Conservation (phyloP, 2,329 filamentous ascomycete species). For the Sporothrix curviconia region DNA sequence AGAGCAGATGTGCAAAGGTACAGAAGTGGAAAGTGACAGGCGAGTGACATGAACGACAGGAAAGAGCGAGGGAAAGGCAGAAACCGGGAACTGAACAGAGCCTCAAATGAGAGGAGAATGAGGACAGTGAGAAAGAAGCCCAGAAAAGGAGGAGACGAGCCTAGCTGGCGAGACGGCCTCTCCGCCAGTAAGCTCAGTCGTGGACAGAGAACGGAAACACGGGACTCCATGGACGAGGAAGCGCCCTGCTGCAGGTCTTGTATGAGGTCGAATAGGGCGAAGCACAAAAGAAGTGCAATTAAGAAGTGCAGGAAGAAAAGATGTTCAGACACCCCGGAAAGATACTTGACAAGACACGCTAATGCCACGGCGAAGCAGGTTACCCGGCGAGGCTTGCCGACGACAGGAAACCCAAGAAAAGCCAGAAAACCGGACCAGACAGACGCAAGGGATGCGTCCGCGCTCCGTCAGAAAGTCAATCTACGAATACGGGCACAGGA, state of each 20-base stretch:
- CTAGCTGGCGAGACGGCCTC: not conserved
- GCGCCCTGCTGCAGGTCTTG: constrained; percentile 5
- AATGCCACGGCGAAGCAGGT: not conserved
- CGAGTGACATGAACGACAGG: not conserved
- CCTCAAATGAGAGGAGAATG: not conserved
- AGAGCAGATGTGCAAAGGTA: not conserved
- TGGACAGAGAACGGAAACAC: not conserved
- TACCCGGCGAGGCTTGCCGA: not conserved
- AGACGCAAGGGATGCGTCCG: not conserved
- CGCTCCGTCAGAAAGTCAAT: not conserved
- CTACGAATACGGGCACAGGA: not conserved
- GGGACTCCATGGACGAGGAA: not conserved
- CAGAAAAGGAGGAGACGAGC: too few species aligned
- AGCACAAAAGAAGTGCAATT: not conserved
- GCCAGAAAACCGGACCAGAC: not conserved
- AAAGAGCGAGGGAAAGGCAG: not conserved
- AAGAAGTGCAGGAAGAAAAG: not conserved
- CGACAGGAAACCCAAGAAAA: not conserved
- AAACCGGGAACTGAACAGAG: not conserved
- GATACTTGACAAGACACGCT: not conserved
- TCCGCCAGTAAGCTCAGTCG: not conserved
- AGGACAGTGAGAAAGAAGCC: too few species aligned
- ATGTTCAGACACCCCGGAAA: not conserved
- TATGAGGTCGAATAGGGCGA: constrained; percentile 2
- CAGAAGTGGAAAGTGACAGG: not conserved